Conservation (phyloP, 192 early-diverging fungal genomes). For the Martensiomyces pterosporus region DNA sequence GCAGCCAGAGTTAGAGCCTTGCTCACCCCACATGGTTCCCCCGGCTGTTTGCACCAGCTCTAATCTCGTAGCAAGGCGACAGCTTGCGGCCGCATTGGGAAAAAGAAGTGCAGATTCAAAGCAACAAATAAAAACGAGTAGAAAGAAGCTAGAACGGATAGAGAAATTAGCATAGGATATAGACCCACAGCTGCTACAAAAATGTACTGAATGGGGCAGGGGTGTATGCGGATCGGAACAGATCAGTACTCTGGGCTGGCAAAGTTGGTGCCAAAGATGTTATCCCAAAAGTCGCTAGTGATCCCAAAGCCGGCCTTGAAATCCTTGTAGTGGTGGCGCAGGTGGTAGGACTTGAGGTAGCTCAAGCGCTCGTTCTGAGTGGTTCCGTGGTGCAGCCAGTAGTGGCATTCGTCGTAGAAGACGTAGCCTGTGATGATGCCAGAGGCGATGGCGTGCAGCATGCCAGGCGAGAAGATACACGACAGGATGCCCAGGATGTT, state of each 20-base stretch:
- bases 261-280: constrained; percentile 66
- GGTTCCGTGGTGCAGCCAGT: constrained; percentile 90
- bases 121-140: no score
- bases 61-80: no score
- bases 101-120: no score
- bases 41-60: no score
- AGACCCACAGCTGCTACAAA: no score
- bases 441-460: constrained; percentile 64
- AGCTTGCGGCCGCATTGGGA: no score
- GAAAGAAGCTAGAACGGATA: no score
- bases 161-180: no score
- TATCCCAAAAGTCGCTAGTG: constrained; percentile 89
- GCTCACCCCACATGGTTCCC: no score
- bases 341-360: constrained; percentile 90
- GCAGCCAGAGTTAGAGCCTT: no score
- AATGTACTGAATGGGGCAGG: no score
- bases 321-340: constrained; percentile 95
- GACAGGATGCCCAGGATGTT: constrained; percentile 58
- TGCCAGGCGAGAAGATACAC: constrained; percentile 58
- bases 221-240: no score
- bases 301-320: constrained; percentile 84
- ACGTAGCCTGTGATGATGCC: constrained; percentile 82
- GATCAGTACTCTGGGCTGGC: constrained; percentile 7
- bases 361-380: constrained; percentile 67
- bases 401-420: constrained; percentile 90